Percentiles rank a stretch among this genome's conserved stretches.
phyloP scores from a whole-genome alignment of 306 rosid genomes.

The Fragaria ananassa region DNA sequence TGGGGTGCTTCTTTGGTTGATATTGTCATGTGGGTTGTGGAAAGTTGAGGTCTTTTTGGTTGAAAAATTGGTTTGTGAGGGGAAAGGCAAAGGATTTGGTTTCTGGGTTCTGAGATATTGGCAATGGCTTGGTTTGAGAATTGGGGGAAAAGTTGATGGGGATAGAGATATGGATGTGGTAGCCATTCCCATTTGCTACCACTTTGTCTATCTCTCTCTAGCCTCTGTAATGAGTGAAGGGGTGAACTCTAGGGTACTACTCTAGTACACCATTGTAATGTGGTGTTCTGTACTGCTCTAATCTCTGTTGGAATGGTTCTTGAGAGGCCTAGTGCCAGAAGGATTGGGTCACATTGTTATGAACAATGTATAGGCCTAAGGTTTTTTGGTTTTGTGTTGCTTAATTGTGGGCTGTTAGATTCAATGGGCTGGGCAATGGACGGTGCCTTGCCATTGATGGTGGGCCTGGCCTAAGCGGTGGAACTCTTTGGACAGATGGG shows the following conservation, averaged over 20 bases:
- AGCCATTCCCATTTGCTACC: conserved; percentile 60
- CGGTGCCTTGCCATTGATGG: too few species aligned
- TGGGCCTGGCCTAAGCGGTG: too few species aligned
- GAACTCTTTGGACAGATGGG: too few species aligned
- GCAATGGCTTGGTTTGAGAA: conserved; percentile 21
- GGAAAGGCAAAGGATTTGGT: conserved; percentile 18
- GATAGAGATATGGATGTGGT: conserved; percentile 42
- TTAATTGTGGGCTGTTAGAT: too few species aligned
- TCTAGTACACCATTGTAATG: background rate
- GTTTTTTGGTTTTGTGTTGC: too few species aligned
- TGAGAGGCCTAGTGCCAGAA: background rate
- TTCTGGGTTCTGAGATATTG: conserved; percentile 19
- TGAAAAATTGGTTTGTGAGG: conserved; percentile 20
- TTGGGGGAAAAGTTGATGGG: conserved; percentile 38
- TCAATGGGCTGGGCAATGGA: too few species aligned
- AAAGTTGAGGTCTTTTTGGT: conserved; percentile 22
- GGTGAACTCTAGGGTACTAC: background rate
- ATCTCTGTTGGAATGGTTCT: background rate
- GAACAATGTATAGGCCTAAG: background rate
- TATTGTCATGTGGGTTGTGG: conserved; percentile 22
- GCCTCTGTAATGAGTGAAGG: background rate
- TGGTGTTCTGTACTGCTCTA: background rate
- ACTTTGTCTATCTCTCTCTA: conserved; percentile 3
- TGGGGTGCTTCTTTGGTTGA: conserved; percentile 17
- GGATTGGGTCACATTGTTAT: background rate